Percentiles rank a stretch among this genome's conserved stretches.
Conservation (phyloP, 2,329 filamentous ascomycete genomes). For the Fusarium sp. region DNA sequence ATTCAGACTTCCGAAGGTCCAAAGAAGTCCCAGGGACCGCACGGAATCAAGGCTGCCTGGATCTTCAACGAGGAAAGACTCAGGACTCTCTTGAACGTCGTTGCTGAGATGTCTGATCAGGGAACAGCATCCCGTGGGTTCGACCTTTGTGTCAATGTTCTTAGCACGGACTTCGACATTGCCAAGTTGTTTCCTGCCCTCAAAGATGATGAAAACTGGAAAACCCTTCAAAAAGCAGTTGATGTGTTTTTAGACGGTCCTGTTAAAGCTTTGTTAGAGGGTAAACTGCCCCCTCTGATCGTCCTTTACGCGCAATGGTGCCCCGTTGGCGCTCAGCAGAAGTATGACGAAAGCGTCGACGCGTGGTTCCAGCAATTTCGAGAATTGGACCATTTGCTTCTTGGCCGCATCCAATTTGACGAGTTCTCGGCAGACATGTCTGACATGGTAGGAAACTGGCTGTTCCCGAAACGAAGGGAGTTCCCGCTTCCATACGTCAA, state of each 20-base stretch:
- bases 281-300: not conserved
- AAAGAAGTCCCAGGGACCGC: not conserved
- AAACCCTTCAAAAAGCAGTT: too few relatives aligned
- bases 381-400: not conserved
- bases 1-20: not conserved
- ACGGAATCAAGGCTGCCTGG: not conserved
- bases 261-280: rapidly evolving
- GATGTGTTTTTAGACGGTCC: too few relatives aligned
- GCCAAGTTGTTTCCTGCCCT: not conserved
- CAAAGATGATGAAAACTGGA: not conserved
- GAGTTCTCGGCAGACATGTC: not conserved
- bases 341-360: not conserved
- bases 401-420: not conserved
- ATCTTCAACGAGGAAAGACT: not conserved
- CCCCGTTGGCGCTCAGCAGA: not conserved
- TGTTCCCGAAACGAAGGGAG: not conserved
- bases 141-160: not conserved
- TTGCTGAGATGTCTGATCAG: not conserved
- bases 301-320: not conserved
- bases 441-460: not conserved
- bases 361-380: not conserved
- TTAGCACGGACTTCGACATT: not conserved
- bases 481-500: not conserved
- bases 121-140: not conserved
- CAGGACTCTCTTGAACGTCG: not conserved